A percentile compares a stretch with the other conserved stretches of the same genome.
Conservation (phyloP, 2,329 filamentous ascomycete genomes). For the Leptographium lundbergii region DNA sequence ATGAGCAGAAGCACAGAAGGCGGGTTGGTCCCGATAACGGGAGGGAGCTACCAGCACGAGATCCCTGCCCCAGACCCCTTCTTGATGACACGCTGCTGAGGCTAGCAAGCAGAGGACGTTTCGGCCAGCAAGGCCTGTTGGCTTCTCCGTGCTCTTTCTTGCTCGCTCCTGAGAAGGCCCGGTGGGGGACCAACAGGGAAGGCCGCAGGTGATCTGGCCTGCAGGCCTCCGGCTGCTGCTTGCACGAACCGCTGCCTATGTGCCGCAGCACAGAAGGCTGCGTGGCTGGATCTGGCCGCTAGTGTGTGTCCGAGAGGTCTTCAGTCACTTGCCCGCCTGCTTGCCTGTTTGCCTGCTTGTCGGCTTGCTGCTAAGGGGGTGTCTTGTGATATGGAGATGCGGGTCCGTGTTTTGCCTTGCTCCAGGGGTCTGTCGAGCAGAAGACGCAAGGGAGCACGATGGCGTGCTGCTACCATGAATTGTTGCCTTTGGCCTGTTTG, state of each 20-base stretch:
- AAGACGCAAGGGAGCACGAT: not conserved
- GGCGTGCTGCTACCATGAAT: not conserved
- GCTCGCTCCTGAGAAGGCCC: constrained; percentile 3
- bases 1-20: not conserved
- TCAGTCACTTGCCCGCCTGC: too few relatives aligned
- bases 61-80: constrained; percentile 2
- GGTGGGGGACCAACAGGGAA: constrained; percentile 2
- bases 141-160: constrained; percentile 11
- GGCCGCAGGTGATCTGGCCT: not conserved
- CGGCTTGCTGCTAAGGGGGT: constrained; percentile 4
- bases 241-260: not conserved
- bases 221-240: not conserved
- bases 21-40: constrained; percentile 10
- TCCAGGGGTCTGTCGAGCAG: not conserved
- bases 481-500: not conserved
- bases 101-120: constrained; percentile 17
- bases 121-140: constrained; percentile 22
- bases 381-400: constrained; percentile 9
- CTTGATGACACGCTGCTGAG: not conserved
- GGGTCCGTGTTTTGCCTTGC: constrained; percentile 5
- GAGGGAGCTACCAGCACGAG: constrained; percentile 3
- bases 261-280: not conserved
- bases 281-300: not conserved
- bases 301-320: not conserved
- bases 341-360: not conserved